A percentile compares a stretch with the other conserved stretches of the same genome.
Evolutionary conservation across 208 protist species (phyloP).

Genomic region (Wallacemonas sp.): DNA sequence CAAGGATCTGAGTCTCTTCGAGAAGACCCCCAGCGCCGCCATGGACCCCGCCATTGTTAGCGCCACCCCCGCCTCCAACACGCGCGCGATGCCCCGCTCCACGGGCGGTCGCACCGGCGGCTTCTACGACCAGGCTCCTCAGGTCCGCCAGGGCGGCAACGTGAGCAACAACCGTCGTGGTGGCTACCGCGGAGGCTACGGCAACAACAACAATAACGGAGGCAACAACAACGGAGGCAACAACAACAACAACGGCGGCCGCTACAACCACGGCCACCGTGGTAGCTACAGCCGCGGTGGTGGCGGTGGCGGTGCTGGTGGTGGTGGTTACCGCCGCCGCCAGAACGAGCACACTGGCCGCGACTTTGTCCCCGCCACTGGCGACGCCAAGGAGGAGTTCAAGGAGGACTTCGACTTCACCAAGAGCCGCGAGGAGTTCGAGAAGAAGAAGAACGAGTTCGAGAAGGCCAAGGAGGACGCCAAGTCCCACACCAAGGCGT

Average conservation of each 20-base stretch:
- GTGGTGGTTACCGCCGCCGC: slow-evolving; percentile 52
- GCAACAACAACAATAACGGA: slow-evolving; percentile 22
- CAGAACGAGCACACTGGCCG: slow-evolving; percentile 81
- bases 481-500: slow-evolving; percentile 70
- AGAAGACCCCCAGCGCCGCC: slow-evolving; percentile 33
- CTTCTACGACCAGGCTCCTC: slow-evolving; percentile 22
- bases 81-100: slow-evolving; percentile 14
- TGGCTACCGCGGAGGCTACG: slow-evolving; percentile 25
- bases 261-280: slow-evolving; percentile 29
- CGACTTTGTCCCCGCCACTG: slow-evolving; percentile 71
- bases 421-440: slow-evolving; percentile 86
- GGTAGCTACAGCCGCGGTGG: slow-evolving; percentile 38
- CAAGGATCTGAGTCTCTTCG: slow-evolving; percentile 82
- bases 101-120: neutral
- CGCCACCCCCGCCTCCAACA: slow-evolving; percentile 34
- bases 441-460: slow-evolving; percentile 91
- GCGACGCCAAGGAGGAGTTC: slow-evolving; percentile 77
- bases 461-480: slow-evolving; percentile 88
- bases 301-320: no score
- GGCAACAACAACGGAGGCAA: slow-evolving; percentile 30
- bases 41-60: slow-evolving; percentile 84
- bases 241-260: slow-evolving; percentile 33
- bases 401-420: slow-evolving; percentile 91
- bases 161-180: slow-evolving; percentile 26
- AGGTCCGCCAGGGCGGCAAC: slow-evolving; percentile 10